Base-by-base conservation (phyloP, 2,329 filamentous ascomycete genomes). In the Ceratocystis diversiconidia region DNA sequence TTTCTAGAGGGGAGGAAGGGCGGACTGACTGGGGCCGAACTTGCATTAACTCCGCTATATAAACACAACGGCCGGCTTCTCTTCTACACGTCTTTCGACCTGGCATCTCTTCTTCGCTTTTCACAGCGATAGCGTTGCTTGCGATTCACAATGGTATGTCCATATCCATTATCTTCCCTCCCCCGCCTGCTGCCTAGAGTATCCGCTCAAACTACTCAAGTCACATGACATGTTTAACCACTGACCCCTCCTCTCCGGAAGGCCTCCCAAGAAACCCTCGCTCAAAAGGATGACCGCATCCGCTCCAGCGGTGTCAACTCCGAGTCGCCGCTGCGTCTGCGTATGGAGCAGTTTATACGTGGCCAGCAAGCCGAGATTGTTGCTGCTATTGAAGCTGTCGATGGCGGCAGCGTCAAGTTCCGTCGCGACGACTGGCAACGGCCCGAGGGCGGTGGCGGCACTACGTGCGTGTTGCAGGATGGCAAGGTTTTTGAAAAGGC, bases 401-500 rank as follows among this genome's bases (percentile, higher is more conserved):
- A 97, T 73, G 92, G 90, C 66, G 50, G 62, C 57, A 32, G 32
- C 55, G 55, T 43, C 43, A 82, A 84, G 70, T 99, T 99, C 79
- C 82, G 83, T 67, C 79, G 85, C 67, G 94, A 99, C 77, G 86
- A 87, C 69, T 99, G 94, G 94, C 82, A 85, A 68, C 85, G 94
- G 63, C 86, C 89, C 66, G 86, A 91, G 73, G 94, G 94, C 64
- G 94, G 94, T 65, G 94, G 94, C 69, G 94, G 94, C 69, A 92
- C 92, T 71, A 95, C 90, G 17, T 96, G 92, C 75, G 92, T 99
- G 48, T 80, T 99, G 19, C 94, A 99, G 75, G 91, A 96, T 70
- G 92, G 94, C 70, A 92, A 95, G 69, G 90, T 96, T 62, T 99
- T 99, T 72, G 94, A 99, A 76, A 99, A 99, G 78, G 94, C 89